Base-by-base conservation (phyloP, 495 filamentous ascomycete species). In the Saxispiralis lemnorum region DNA sequence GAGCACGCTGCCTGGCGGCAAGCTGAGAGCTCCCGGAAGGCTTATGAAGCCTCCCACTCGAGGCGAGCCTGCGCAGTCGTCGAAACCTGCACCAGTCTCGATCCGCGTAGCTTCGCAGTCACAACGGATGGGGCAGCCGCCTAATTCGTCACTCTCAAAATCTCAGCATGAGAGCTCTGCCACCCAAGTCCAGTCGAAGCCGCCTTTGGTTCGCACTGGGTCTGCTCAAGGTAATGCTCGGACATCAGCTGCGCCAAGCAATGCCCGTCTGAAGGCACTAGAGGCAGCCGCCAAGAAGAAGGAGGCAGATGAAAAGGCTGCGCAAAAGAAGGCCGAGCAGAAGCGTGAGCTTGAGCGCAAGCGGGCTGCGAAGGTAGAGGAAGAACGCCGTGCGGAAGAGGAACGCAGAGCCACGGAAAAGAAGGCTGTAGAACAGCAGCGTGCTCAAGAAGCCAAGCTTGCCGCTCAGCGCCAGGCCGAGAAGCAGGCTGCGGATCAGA, bases 331-430 rank as follows among this genome's bases (percentile, higher is more conserved):
- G 54, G 77, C 76, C 20, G 81, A 92, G 19, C 76, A 77, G 24
- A 82, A 82, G 58, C 71, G 71, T 0, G 82, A 88, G 51, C 58
- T 78, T 18, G 84, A 89, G 51, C 78, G 81, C 40, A 85, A 80
- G 59, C 70, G 78, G 43, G 72, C 76, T 39, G 70, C 69, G 6
- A 63, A 65, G 37, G 65, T 68, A 39, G 74, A 76, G 47, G 75
- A 79, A 41, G 59, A 65, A 36, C 56, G 60, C 13, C 33, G 40
- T 3, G 38, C 35, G 10, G 67, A 75, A 44, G 66, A 70, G 40
- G 60, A 66, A 45, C 64, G 59, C 12, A 62, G 60, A 34, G 70
- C 69, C 44, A 61, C 64, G 18, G 67, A 71, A 43, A 62, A 64
- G 36, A 62, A 61, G 31, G 70, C 69, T 44, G 61, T 63, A 18